Evolutionary conservation across 805 yeast genomes (phyloP).

Genomic region (Saturnispora sanitii): DNA sequence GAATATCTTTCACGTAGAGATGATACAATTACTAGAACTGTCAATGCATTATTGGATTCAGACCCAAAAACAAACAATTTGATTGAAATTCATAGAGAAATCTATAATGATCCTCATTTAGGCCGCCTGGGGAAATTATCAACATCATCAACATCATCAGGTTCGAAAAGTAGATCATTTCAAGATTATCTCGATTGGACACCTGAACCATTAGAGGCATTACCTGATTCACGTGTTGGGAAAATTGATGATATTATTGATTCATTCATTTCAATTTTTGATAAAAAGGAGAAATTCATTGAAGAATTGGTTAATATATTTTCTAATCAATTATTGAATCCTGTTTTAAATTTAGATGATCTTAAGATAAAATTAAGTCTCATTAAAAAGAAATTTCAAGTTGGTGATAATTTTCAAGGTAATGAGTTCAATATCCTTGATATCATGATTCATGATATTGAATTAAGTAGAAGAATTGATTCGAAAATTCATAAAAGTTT

Average conservation of each 20-base stretch:
- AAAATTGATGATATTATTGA: constrained; percentile 60
- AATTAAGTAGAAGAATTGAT: constrained; percentile 43
- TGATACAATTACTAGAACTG: constrained; percentile 63
- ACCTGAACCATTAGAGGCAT: constrained; percentile 85
- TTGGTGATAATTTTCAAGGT: constrained; percentile 35
- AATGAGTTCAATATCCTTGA: constrained; percentile 57
- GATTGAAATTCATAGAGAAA: constrained; percentile 35
- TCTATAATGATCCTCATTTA: background rate
- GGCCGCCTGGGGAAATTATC: background rate
- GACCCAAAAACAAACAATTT: constrained; percentile 32
- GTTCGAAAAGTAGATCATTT: constrained; percentile 2
- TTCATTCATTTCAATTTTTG: constrained; percentile 62
- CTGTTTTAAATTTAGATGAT: constrained; percentile 31
- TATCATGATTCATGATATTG: constrained; percentile 73
- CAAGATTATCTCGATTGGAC: constrained; percentile 47
- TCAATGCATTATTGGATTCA: constrained; percentile 55
- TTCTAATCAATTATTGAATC: constrained; percentile 43
- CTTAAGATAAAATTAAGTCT: constrained; percentile 29
- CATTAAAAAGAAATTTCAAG: constrained; percentile 37
- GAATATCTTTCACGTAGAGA: constrained; percentile 58
- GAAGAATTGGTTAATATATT: constrained; percentile 54
- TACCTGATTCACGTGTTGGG: constrained; percentile 67
- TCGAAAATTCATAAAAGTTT: constrained; percentile 9
- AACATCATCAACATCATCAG: background rate
- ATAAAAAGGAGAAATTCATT: constrained; percentile 55